These are phyloP conservation scores for Podospora tetraspora DNA, from an alignment of 495 filamentous ascomycete species.

Conservation along the genomic window DNA sequence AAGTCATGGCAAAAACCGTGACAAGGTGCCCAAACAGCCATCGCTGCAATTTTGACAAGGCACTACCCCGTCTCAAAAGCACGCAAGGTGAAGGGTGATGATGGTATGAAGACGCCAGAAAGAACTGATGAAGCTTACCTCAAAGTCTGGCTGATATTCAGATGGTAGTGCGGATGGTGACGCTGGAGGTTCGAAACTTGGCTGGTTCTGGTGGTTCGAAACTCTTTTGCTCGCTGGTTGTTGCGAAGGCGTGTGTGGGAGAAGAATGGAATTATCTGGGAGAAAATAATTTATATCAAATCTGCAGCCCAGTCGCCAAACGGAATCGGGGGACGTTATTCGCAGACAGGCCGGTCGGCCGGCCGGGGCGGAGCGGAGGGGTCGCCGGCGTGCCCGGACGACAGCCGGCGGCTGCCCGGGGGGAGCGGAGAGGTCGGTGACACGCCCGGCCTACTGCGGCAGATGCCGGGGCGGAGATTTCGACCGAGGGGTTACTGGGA, in stretches of 20 bases:
- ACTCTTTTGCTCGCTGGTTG: background rate
- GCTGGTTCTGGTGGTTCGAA: background rate
- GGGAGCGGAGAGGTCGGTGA: no score
- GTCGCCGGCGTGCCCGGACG: background rate
- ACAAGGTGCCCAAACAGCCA: background rate
- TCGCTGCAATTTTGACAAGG: no score
- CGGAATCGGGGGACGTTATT: background rate
- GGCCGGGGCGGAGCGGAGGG: background rate
- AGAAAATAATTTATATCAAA: background rate
- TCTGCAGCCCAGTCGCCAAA: background rate
- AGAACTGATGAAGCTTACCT: background rate
- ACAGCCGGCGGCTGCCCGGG: background rate
- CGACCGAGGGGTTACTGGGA: no score
- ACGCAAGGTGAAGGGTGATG: background rate
- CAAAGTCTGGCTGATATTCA: background rate
- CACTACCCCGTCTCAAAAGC: background rate
- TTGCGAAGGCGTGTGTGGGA: background rate
- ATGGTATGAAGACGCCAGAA: background rate
- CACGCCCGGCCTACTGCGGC: no score
- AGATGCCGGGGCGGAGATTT: no score
- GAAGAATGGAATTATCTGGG: background rate
- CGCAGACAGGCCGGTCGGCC: background rate
- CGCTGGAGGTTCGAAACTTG: background rate
- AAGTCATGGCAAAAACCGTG: no score
- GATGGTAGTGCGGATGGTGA: background rate